Base-by-base conservation (phyloP, 768 basidiomycete genomes). In the Phaffia australis region DNA sequence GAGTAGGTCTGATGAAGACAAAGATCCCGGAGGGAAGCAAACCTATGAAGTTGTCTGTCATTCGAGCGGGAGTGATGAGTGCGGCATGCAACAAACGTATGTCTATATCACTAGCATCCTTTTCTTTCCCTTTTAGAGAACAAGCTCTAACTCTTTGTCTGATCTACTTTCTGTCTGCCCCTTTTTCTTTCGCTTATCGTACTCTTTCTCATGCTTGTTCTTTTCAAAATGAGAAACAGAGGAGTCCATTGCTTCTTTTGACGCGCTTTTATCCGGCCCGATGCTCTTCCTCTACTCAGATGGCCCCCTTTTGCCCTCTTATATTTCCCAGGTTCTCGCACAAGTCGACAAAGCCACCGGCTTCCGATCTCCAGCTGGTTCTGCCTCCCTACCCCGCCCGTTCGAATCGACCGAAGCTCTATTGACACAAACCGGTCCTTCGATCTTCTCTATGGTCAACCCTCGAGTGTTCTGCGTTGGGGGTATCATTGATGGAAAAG, bases 401-500 rank as follows among this genome's bases (percentile, higher is more conserved):
- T 1, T 30, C 1, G 52, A 59, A 2, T 66, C 61, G 54, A 60
- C 51, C 35, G 35, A 42, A 42, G 35, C 35, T 11, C 35, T 42
- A 11, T 42, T 42, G 6, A 61, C 60, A 19, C 11, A 46, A 2
- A 47, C 60, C 29, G 65, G 48, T 9, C 60, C 61, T 19, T 1
- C 23, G 8, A 4, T 35, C 16, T 30, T 55, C 11, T 56, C 52
- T 16, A 29, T 23, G 19, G 47, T 61, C 11, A 66, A 66, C 60
- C 65, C 65, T 15, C 50, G 54, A 25, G 35, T 47, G 21, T 66
- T 66, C 52, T 66, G 65, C 60, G 65, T 66, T n/a, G 65, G 65
- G 15, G 65, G 59, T 14, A 11, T 66, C 16, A 46, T 66, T 7
- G 65, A 66, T 21, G 65, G 58, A 25, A n/a, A 48, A 30, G 60